Conservation (phyloP, 345 rosid species). For the Salix purpurea region DNA sequence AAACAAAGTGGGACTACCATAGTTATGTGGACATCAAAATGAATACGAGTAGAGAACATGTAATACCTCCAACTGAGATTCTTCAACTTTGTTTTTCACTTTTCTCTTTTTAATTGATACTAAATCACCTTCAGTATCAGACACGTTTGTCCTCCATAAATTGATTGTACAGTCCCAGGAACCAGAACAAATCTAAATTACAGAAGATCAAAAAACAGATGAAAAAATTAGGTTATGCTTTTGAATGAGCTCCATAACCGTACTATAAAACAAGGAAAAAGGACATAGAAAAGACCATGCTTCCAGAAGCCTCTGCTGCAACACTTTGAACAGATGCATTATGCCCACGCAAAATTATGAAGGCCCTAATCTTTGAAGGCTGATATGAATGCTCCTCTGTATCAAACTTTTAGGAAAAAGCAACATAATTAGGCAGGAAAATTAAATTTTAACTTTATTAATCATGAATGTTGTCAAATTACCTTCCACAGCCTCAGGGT, state of each 20-base stretch:
- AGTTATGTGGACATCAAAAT: neutral
- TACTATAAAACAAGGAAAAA: neutral
- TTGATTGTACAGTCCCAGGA: conserved; percentile 92
- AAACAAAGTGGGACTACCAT: neutral
- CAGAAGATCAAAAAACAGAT: conserved; percentile 8
- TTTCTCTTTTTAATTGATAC: conserved; percentile 82
- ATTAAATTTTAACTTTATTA: conserved; percentile 1
- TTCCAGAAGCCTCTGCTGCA: conserved; percentile 57
- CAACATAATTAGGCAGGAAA: neutral
- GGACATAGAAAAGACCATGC: conserved; percentile 49
- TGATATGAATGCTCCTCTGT: conserved; percentile 34
- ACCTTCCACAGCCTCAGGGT: conserved; percentile 94
- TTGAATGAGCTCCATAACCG: neutral
- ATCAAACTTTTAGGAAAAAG: conserved; percentile 46
- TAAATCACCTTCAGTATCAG: conserved; percentile 44
- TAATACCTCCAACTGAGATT: conserved; percentile 73
- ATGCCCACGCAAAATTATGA: conserved; percentile 80
- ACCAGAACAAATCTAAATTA: conserved; percentile 73
- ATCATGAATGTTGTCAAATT: conserved; percentile 20
- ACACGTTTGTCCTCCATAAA: conserved; percentile 62
- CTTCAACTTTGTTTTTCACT: conserved; percentile 53
- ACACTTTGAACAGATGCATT: conserved; percentile 82
- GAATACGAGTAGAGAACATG: neutral
- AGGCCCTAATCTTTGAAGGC: conserved; percentile 53
- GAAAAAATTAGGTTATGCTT: neutral